Percentiles rank a stretch among this genome's conserved stretches.
Evolutionary conservation across 2,329 filamentous ascomycete genomes (phyloP).

Genomic region (Neonectria coccinea): DNA sequence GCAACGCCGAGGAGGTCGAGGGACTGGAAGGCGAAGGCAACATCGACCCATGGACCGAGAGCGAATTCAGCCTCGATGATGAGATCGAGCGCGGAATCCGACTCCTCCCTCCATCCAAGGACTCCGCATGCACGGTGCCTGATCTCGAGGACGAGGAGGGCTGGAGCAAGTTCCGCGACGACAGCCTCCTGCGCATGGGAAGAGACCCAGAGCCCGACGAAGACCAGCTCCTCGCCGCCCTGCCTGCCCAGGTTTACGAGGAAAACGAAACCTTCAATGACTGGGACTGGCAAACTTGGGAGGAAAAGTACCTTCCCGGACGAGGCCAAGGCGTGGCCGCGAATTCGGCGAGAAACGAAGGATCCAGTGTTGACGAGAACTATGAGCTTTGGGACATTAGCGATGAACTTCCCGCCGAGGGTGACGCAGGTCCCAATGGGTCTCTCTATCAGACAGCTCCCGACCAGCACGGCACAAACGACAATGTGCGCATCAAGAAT

Average conservation of each 20-base stretch:
- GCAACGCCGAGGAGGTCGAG: conserved; percentile 37
- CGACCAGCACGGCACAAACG: neutral
- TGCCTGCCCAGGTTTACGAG: neutral
- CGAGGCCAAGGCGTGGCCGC: neutral
- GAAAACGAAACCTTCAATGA: neutral
- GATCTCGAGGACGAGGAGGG: conserved; percentile 32
- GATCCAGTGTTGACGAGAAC: neutral
- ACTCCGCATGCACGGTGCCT: conserved; percentile 29
- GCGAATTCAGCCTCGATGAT: conserved; percentile 45
- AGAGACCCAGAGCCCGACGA: conserved; percentile 34
- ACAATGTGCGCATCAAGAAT: no score
- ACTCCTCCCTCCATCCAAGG: conserved; percentile 37
- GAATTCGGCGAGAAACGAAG: neutral
- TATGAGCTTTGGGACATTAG: neutral
- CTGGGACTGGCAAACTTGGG: neutral
- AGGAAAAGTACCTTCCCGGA: no score
- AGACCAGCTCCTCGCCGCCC: conserved; percentile 38
- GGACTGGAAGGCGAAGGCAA: conserved; percentile 33
- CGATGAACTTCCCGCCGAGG: neutral
- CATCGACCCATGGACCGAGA: conserved; percentile 14
- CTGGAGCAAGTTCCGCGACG: conserved; percentile 47
- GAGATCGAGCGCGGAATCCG: conserved; percentile 51
- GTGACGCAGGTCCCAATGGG: neutral
- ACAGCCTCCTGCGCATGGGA: conserved; percentile 39
- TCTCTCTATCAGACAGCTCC: neutral